Evolutionary conservation across 129 eudicot species (phyloP).

Genomic region (Silybum marianum): DNA sequence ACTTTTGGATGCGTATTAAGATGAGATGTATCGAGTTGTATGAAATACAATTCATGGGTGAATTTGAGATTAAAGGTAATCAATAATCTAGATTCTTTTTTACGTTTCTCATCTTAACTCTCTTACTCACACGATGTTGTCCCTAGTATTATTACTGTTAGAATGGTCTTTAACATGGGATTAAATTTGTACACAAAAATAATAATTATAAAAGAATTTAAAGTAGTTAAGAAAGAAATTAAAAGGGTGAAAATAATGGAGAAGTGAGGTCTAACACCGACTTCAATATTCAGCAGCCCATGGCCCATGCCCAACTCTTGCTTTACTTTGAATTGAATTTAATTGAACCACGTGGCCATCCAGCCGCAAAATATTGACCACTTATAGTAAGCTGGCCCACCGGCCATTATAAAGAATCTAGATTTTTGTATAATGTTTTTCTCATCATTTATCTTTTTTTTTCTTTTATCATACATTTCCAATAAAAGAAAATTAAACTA

Average conservation of each 20-base stretch:
- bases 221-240: background rate
- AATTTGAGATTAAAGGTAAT: too few relatives aligned
- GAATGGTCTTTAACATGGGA: too few relatives aligned
- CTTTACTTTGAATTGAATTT: background rate
- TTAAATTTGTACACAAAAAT: background rate
- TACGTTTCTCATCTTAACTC: too few relatives aligned
- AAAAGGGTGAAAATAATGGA: background rate
- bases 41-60: too few relatives aligned
- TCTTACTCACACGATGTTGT: too few relatives aligned
- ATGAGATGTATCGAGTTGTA: too few relatives aligned
- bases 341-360: background rate
- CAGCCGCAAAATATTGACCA: background rate
- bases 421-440: background rate
- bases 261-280: background rate
- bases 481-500: too few relatives aligned
- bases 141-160: too few relatives aligned
- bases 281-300: constrained; percentile 4
- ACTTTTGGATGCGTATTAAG: too few relatives aligned
- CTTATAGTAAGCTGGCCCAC: background rate
- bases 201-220: background rate
- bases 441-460: background rate
- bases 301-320: background rate
- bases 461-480: too few relatives aligned
- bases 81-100: too few relatives aligned
- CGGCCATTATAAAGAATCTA: background rate